phyloP scores from a whole-genome alignment of 768 basidiomycete species.

The Lactarius vividus region DNA sequence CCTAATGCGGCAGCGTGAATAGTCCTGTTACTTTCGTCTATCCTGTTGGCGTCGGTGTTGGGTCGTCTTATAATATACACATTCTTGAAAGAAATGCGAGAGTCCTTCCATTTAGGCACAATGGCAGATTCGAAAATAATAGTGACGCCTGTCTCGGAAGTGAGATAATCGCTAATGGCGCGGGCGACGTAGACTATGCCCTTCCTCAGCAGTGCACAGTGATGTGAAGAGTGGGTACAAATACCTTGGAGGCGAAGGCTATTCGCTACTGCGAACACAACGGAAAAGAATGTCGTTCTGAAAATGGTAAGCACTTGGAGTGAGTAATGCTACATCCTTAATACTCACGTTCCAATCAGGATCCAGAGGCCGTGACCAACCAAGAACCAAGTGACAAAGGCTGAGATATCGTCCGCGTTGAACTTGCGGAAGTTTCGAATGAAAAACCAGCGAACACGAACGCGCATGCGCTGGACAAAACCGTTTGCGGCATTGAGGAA shows the following conservation, averaged over 20 bases:
- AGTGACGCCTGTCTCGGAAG: slow-evolving; percentile 87
- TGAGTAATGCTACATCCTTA: not conserved
- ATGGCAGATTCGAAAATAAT: slow-evolving; percentile 98
- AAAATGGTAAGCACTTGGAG: slow-evolving; percentile 5
- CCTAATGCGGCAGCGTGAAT: slow-evolving; percentile 57
- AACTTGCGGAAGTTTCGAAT: slow-evolving; percentile 93
- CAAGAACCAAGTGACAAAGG: slow-evolving; percentile 93
- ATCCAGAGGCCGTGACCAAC: slow-evolving; percentile 97
- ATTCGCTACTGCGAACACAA: slow-evolving; percentile 85
- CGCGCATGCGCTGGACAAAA: slow-evolving; percentile 86
- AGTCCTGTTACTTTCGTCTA: slow-evolving; percentile 31
- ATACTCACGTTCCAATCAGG: slow-evolving; percentile 82
- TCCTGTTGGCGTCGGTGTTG: slow-evolving; percentile 1
- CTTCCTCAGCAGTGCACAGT: not conserved
- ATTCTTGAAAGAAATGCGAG: slow-evolving; percentile 93
- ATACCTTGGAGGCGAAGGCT: slow-evolving; percentile 81
- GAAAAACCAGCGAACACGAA: slow-evolving; percentile 97
- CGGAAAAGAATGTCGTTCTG: slow-evolving; percentile 94
- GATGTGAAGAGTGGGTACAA: not conserved
- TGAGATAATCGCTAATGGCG: slow-evolving; percentile 89
- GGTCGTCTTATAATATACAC: slow-evolving; percentile 90
- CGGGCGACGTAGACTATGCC: slow-evolving; percentile 75
- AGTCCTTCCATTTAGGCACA: slow-evolving; percentile 96
- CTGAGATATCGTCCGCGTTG: slow-evolving; percentile 95
- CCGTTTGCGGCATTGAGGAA: slow-evolving; percentile 81